Evolutionary conservation across 2,329 filamentous ascomycete species (phyloP).

Genomic region (Fusarium keratoplasticum): DNA sequence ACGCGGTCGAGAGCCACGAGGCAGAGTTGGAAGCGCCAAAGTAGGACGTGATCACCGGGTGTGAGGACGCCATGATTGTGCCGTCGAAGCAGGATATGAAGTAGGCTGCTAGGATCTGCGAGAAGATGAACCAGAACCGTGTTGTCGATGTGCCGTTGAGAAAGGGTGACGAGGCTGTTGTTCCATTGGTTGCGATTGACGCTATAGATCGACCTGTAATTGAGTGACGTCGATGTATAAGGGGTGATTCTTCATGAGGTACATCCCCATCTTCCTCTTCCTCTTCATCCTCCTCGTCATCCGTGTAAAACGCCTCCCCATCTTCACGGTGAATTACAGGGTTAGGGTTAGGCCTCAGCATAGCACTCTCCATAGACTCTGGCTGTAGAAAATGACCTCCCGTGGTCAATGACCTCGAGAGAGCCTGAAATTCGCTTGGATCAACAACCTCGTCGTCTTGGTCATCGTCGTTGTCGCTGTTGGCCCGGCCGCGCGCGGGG

Average conservation of each 20-base stretch:
- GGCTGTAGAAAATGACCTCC: constrained; percentile 55
- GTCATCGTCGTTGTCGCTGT: constrained; percentile 12
- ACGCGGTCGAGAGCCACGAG: constrained; percentile 85
- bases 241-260: constrained; percentile 42
- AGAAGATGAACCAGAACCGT: constrained; percentile 73
- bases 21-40: constrained; percentile 82
- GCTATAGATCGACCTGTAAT: constrained; percentile 31
- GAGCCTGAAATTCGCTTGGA: constrained; percentile 37
- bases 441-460: constrained; percentile 31
- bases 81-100: constrained; percentile 77
- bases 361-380: constrained; percentile 54
- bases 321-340: constrained; percentile 31
- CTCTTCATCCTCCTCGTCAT: constrained; percentile 20
- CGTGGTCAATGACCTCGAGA: constrained; percentile 56
- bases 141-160: constrained; percentile 60
- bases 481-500: constrained; percentile 24
- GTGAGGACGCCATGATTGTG: constrained; percentile 84
- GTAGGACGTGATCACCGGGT: constrained; percentile 85
- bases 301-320: constrained; percentile 3
- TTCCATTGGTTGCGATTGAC: constrained; percentile 14
- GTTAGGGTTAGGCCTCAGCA: constrained; percentile 49
- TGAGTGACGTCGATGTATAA: constrained; percentile 35
- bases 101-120: constrained; percentile 67
- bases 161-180: constrained; percentile 46
- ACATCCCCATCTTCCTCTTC: constrained; percentile 14